Conservation (phyloP, 179 eudicot species). For the Silene noctiflora region DNA sequence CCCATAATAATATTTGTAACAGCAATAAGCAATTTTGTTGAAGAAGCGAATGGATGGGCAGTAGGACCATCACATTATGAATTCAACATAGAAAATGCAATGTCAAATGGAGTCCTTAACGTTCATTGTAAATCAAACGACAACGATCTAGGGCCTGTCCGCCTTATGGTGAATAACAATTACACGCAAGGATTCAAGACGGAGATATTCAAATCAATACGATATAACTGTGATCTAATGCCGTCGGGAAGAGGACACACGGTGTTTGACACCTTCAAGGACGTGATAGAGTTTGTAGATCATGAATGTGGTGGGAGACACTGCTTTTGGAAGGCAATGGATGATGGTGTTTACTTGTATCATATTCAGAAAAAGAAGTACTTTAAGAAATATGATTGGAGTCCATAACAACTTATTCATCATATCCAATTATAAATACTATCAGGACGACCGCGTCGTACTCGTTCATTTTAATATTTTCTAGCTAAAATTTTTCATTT, state of each 20-base stretch:
- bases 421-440: no score
- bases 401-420: background rate
- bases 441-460: no score
- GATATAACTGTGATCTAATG: conserved; percentile 22
- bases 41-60: conserved; percentile 28
- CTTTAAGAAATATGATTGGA: conserved; percentile 27
- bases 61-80: conserved; percentile 27
- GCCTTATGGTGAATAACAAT: conserved; percentile 27
- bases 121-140: conserved; percentile 24
- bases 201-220: conserved; percentile 16
- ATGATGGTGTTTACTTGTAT: conserved; percentile 30
- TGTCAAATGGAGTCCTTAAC: conserved; percentile 18
- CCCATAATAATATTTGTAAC: background rate
- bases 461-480: no score
- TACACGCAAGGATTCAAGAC: conserved; percentile 31
- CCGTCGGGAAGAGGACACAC: conserved; percentile 10
- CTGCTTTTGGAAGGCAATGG: conserved; percentile 32
- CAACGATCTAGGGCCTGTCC: conserved; percentile 26
- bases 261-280: conserved; percentile 25
- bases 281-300: conserved; percentile 33
- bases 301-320: conserved; percentile 36
- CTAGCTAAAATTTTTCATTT: no score
- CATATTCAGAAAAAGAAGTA: conserved; percentile 27
- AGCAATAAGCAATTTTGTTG: background rate
- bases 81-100: conserved; percentile 29